Conservation (phyloP, 2,329 filamentous ascomycete species). For the Fusarium verrucosum region DNA sequence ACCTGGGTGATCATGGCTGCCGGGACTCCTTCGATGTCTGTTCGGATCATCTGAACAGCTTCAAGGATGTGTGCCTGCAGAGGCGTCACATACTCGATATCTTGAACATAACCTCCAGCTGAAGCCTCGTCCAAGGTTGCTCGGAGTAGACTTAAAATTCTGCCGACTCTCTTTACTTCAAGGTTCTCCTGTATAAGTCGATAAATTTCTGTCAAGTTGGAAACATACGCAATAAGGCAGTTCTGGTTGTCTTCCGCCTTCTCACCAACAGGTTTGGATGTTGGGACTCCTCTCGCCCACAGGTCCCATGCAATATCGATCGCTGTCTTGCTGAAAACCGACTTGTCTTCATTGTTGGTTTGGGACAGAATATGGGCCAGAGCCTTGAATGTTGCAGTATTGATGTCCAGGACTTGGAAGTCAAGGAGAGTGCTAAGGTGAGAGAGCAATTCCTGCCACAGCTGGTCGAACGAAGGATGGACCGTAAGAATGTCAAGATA, state of each 20-base stretch:
- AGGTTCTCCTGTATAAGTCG: constrained; percentile 74
- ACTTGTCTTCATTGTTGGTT: constrained; percentile 54
- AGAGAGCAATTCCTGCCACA: constrained; percentile 79
- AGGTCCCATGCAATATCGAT: constrained; percentile 73
- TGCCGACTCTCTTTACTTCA: constrained; percentile 67
- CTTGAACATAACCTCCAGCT: constrained; percentile 72
- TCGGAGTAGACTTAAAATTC: constrained; percentile 76
- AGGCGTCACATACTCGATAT: constrained; percentile 76
- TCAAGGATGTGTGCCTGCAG: constrained; percentile 76
- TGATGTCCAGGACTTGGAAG: constrained; percentile 73
- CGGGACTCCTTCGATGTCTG: constrained; percentile 71
- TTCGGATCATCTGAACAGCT: constrained; percentile 72
- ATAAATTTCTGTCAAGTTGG: constrained; percentile 80
- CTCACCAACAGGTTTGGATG: constrained; percentile 48
- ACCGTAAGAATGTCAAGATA: constrained; percentile 78
- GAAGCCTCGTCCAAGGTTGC: constrained; percentile 76
- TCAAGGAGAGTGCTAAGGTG: constrained; percentile 73
- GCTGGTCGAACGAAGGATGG: constrained; percentile 71
- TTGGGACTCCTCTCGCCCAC: constrained; percentile 74
- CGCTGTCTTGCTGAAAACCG: constrained; percentile 59
- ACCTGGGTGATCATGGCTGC: constrained; percentile 74
- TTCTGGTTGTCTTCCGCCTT: constrained; percentile 75
- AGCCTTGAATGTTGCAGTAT: constrained; percentile 75
- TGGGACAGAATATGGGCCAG: constrained; percentile 69
- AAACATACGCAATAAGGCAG: constrained; percentile 85